Evolutionary conservation across 1,284 basidiomycete genomes (phyloP), one percentile per base, ranked within the genome.

Genomic region (Malassezia yamatoensis): DNA sequence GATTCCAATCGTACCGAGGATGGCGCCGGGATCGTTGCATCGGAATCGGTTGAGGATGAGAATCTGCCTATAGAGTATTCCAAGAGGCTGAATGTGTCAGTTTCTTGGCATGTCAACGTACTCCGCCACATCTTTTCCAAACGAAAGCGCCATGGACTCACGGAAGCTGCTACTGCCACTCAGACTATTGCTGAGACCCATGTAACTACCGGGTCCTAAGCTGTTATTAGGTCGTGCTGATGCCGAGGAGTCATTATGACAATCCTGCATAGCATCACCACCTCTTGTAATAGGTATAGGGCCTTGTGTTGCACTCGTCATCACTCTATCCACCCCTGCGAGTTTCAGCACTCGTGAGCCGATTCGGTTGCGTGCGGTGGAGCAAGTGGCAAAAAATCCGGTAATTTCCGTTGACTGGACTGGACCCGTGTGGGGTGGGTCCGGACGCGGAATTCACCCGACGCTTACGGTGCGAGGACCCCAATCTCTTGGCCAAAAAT

Each of bases 111-210:
- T 43, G 18, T 43, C 13, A 11, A 66, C 65, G 64, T 62, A 71
- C 68, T 71, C 67, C 12, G 69, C 64, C n/a, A 69, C 65, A 42
- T 70, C 70, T 38, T 68, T 68, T 39, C 68, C 68, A 39, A 67
- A 67, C 9, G 68, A 72, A 12, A 65, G 56, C 16, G 70, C 70
- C 63, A 72, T 71, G 1, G 67, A 62, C 57, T 70, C 68, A 49
- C 60, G 63, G 54, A 67, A 70, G 47, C 63, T 67, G 33, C 61
- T 58, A 54, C 66, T 65, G 48, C 64, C 67, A 38, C 59, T 46
- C 11, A 49, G 18, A 16, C 49, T 51, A 20, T 46, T 24, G 20
- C 57, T 55, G 16, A 54, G 18, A 5, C 57, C 57, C 24, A 54
- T 35, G 20, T 56, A 52, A 34, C 54, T 59, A 9, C 56, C 51